These are phyloP conservation scores for Zymoseptoria passerinii DNA, from an alignment of 2,329 filamentous ascomycete species.

Conservation along the genomic window DNA sequence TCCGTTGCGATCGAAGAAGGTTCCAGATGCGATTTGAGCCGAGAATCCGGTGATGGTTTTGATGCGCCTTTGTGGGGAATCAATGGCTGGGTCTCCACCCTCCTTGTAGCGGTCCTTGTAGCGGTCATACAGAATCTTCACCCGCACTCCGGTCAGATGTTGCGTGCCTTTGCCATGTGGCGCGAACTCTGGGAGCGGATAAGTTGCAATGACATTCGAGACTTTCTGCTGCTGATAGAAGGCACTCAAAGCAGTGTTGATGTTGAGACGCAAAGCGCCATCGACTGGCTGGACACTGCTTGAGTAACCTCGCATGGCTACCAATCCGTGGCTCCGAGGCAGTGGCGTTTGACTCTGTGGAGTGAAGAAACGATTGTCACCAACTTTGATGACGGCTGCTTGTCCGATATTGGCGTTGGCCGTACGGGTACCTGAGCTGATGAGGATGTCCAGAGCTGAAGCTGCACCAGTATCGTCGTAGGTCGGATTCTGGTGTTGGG, in stretches of 20 bases:
- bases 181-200: not conserved
- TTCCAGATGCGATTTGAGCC: not conserved
- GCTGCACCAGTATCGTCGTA: slow-evolving; percentile 3
- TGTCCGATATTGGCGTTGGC: not conserved
- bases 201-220: not conserved
- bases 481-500: slow-evolving; percentile 1
- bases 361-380: slow-evolving; percentile 8
- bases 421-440: too few relatives aligned
- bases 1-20: not conserved
- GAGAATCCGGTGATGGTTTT: slow-evolving; percentile 6
- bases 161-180: not conserved
- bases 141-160: slow-evolving; percentile 1
- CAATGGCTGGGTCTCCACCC: not conserved
- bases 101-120: too few relatives aligned
- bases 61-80: not conserved
- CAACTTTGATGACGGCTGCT: slow-evolving; percentile 1
- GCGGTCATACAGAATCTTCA: slow-evolving; percentile 3
- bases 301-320: slow-evolving; percentile 8
- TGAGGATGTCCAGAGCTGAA: slow-evolving; percentile 13
- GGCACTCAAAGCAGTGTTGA: slow-evolving; percentile 13
- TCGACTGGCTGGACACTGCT: slow-evolving; percentile 4
- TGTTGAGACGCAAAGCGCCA: slow-evolving; percentile 6
- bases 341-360: not conserved
- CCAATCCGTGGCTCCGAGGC: not conserved
- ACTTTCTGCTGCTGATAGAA: slow-evolving; percentile 7